Conservation (phyloP, 441 rosid genomes). For the Erysimum cheiri region DNA sequence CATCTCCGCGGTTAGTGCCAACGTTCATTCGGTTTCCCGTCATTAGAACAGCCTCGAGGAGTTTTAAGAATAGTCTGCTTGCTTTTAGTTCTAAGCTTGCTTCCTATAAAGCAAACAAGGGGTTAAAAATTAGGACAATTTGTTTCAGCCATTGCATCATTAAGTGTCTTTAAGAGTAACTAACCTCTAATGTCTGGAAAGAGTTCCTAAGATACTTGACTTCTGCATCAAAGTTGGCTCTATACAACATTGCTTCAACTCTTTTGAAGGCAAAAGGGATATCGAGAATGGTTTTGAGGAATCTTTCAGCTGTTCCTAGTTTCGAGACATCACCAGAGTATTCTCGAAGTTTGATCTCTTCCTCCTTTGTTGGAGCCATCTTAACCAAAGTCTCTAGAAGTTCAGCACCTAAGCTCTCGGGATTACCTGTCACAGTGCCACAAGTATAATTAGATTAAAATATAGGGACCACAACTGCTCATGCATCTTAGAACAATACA, state of each 20-base stretch:
- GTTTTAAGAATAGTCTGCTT: conserved; percentile 87
- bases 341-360: conserved; percentile 90
- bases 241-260: conserved; percentile 95
- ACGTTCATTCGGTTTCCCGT: conserved; percentile 97
- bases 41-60: conserved; percentile 93
- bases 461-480: conserved; percentile 4
- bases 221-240: conserved; percentile 93
- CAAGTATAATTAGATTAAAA: not conserved
- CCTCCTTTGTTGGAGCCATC: conserved; percentile 99
- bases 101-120: conserved; percentile 49
- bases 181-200: conserved; percentile 90
- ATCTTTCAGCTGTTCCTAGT: conserved; percentile 91
- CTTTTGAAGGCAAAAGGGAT: conserved; percentile 93
- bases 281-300: conserved; percentile 89
- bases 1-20: conserved; percentile 97
- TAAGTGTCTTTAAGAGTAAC: conserved; percentile 21
- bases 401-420: conserved; percentile 87
- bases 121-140: conserved; percentile 4
- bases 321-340: conserved; percentile 73
- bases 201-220: conserved; percentile 83
- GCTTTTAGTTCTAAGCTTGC: conserved; percentile 92
- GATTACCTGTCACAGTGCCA: conserved; percentile 63
- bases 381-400: conserved; percentile 93
- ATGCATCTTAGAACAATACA: conserved; percentile 2
- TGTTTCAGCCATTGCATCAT: not conserved